Conservation (phyloP, 2,329 filamentous ascomycete species). For the Boeremia lycopersici region DNA sequence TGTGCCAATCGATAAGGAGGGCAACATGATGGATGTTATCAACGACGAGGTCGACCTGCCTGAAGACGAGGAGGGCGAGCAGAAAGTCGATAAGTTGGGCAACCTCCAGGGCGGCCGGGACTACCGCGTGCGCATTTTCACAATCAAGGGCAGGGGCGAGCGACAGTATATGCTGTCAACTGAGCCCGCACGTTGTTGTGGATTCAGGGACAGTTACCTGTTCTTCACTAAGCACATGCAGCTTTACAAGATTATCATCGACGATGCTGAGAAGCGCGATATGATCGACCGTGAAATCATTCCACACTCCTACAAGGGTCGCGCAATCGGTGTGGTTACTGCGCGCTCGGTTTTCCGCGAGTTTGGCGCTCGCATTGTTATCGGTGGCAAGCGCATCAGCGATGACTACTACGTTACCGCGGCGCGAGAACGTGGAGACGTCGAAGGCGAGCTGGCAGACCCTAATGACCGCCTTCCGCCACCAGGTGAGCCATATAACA, state of each 20-base stretch:
- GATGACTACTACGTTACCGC: slow-evolving; percentile 89
- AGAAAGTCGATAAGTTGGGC: slow-evolving; percentile 90
- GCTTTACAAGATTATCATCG: slow-evolving; percentile 97
- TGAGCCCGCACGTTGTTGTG: slow-evolving; percentile 93
- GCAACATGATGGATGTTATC: slow-evolving; percentile 86
- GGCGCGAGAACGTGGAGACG: slow-evolving; percentile 74
- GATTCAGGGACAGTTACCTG: slow-evolving; percentile 96
- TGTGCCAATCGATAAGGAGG: slow-evolving; percentile 90
- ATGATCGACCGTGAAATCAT: slow-evolving; percentile 95
- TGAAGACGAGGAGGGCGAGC: slow-evolving; percentile 85
- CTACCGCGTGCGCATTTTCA: slow-evolving; percentile 95
- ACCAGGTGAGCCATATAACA: slow-evolving; percentile 89
- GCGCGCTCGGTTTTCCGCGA: slow-evolving; percentile 96
- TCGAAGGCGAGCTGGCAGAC: slow-evolving; percentile 90
- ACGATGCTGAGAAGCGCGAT: slow-evolving; percentile 95
- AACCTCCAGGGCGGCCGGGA: slow-evolving; percentile 82
- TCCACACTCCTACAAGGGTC: slow-evolving; percentile 97
- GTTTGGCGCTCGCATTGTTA: slow-evolving; percentile 92
- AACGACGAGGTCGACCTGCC: slow-evolving; percentile 91
- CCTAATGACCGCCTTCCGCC: slow-evolving; percentile 80
- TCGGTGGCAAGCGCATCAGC: slow-evolving; percentile 81
- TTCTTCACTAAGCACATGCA: slow-evolving; percentile 98
- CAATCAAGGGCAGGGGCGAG: slow-evolving; percentile 79
- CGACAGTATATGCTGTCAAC: slow-evolving; percentile 98
- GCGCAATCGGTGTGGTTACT: slow-evolving; percentile 94